phyloP scores from a whole-genome alignment of 768 basidiomycete genomes.

The Calocera cornea region DNA sequence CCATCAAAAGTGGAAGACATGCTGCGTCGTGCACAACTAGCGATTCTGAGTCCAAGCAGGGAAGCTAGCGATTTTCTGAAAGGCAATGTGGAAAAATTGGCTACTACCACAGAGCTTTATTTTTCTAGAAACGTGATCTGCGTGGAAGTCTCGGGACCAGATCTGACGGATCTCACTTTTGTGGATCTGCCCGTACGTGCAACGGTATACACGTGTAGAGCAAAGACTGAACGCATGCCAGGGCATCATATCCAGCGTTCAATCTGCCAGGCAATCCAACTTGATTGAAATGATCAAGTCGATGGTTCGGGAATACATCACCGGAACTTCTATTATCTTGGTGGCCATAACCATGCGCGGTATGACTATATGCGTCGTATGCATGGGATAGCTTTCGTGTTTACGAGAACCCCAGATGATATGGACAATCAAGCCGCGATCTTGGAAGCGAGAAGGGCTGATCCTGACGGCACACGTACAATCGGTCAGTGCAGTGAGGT shows the following conservation, averaged over 20 bases:
- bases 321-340: slow-evolving; percentile 46
- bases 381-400: not conserved
- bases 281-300: not conserved
- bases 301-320: slow-evolving; percentile 36
- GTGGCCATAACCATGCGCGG: slow-evolving; percentile 52
- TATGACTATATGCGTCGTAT: slow-evolving; percentile 14
- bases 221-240: not conserved
- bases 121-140: slow-evolving; percentile 49
- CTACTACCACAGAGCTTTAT: slow-evolving; percentile 8
- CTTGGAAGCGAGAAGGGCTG: slow-evolving; percentile 42
- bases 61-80: slow-evolving; percentile 11
- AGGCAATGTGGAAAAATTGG: not conserved
- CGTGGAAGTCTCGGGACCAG: slow-evolving; percentile 43
- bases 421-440: slow-evolving; percentile 70
- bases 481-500: slow-evolving; percentile 39
- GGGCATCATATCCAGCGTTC: not conserved
- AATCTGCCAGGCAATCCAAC: not conserved
- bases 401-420: slow-evolving; percentile 38
- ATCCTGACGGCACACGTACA: slow-evolving; percentile 49
- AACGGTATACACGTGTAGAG: too few relatives aligned
- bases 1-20: slow-evolving; percentile 36
- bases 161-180: slow-evolving; percentile 51
- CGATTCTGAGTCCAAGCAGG: slow-evolving; percentile 31
- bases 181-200: slow-evolving; percentile 44
- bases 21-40: slow-evolving; percentile 47